Evolutionary conservation across 2,329 filamentous ascomycete species (phyloP).

Genomic region (Capronia americana): DNA sequence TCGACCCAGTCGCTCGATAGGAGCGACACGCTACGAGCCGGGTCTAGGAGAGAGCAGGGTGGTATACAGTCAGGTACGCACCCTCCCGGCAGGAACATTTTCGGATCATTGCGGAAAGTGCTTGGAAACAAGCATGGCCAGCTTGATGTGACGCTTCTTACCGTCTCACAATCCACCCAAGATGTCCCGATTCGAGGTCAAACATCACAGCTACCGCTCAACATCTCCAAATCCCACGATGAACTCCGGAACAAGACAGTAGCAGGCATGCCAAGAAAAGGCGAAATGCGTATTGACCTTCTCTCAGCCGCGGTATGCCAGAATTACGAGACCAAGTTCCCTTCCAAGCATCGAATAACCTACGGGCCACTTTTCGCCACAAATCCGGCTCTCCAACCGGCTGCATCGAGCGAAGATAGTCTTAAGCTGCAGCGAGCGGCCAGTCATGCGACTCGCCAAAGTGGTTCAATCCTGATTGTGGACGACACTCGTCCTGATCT

Average conservation of each 20-base stretch:
- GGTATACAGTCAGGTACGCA: constrained; percentile 18
- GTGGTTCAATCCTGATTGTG: constrained; percentile 88
- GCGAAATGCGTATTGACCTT: constrained; percentile 75
- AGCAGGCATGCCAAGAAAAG: constrained; percentile 44
- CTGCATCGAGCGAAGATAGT: constrained; percentile 6
- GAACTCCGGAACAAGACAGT: constrained; percentile 50
- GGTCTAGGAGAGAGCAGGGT: constrained; percentile 20
- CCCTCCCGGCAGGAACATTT: constrained; percentile 83
- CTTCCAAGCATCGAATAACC: constrained; percentile 42
- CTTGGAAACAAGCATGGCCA: constrained; percentile 66
- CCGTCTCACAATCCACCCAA: constrained; percentile 34
- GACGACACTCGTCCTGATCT: constrained; percentile 56
- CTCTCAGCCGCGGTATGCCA: constrained; percentile 79
- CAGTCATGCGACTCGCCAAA: constrained; percentile 75
- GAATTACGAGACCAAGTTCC: constrained; percentile 77
- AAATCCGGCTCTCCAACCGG: constrained; percentile 22
- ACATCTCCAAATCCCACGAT: constrained; percentile 54
- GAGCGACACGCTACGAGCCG: constrained; percentile 33
- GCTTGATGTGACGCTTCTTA: constrained; percentile 35
- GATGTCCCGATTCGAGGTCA: constrained; percentile 39
- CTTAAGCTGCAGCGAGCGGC: constrained; percentile 43
- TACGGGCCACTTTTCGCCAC: constrained; percentile 30
- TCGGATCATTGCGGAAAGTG: constrained; percentile 84
- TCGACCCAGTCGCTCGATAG: constrained; percentile 53
- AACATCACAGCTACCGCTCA: constrained; percentile 50